A percentile compares a stretch with the other conserved stretches of the same genome.
Conservation (phyloP, 176 grass and related monocot species). For the Pontederia paniculata region DNA sequence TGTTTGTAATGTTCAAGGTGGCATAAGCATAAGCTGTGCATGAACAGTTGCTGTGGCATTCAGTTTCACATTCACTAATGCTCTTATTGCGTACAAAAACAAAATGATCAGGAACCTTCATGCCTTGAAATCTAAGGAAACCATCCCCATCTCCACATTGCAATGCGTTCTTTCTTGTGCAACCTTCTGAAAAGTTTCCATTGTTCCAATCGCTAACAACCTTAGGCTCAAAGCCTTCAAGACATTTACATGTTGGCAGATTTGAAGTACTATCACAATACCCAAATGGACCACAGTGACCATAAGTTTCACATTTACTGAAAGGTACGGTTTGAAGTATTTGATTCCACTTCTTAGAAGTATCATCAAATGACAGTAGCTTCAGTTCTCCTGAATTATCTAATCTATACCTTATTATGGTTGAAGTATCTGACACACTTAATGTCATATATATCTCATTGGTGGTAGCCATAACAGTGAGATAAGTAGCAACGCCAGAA, state of each 20-base stretch:
- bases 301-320: constrained; percentile 7
- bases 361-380: constrained; percentile 10
- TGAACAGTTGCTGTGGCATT: constrained; percentile 9
- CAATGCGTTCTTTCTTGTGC: constrained; percentile 6
- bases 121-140: not conserved
- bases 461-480: not conserved
- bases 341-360: not conserved
- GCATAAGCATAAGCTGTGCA: constrained; percentile 5
- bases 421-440: constrained; percentile 18
- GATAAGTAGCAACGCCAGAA: not conserved
- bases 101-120: constrained; percentile 1
- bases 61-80: not conserved
- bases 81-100: not conserved
- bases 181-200: constrained; percentile 21
- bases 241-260: constrained; percentile 31
- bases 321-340: not conserved
- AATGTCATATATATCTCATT: not conserved
- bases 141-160: constrained; percentile 8
- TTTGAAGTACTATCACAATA: constrained; percentile 26
- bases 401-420: constrained; percentile 8
- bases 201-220: not conserved
- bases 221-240: constrained; percentile 37
- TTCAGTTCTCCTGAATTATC: constrained; percentile 11
- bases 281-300: constrained; percentile 27
- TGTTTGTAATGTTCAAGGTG: not conserved